Evolutionary conservation across 2,329 filamentous ascomycete genomes (phyloP), one percentile per base, ranked within the genome.

Genomic region (Fusarium aywerte): DNA sequence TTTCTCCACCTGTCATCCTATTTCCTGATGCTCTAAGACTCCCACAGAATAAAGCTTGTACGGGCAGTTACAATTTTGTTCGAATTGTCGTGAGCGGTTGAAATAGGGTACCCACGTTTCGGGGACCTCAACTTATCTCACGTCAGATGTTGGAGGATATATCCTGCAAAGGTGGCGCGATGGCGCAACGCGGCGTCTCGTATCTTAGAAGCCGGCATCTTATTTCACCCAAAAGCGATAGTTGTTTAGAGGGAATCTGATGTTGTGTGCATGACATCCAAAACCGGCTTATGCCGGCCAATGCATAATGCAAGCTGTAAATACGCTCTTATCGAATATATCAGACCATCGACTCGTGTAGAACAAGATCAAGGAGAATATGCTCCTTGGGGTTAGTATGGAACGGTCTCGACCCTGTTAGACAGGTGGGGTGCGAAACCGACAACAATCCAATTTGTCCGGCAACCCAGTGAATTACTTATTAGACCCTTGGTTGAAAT

Each of bases 101-200:
- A 36, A 10, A 7, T 15, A 5, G 6, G 16, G 5, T 10, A n/a
- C 4, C 12, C 32, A 18, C 15, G 21, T 27, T 4, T 48, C 32
- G 45, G 21, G n/a, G n/a, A 15, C 21, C 11, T 32, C 5, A 18
- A 25, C 4, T 33, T 7, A 4, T 59, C 57, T 59, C 7, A 60
- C 31, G 57, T 60, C 25, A 59, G 36, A 60, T 51, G 31, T 59
- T 51, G 13, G 21, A 5, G 10, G 9, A 2, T 7, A 25, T 12
- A 16, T 16, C 9, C 16, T n/a, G n/a, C 27, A 21, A 12, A 9
- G 1, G 3, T 59, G 16, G 31, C 38, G 40, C 39, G 1, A 59
- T 43, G 23, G 52, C 21, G 21, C 11, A 31, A 18, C 4, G 12
- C 31, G 23, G 42, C 42, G 43, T 51, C 11, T 51, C 36, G 42